Evolutionary conservation across 2,329 filamentous ascomycete genomes (phyloP).

Genomic region (Aspergillus quadrilineatus): DNA sequence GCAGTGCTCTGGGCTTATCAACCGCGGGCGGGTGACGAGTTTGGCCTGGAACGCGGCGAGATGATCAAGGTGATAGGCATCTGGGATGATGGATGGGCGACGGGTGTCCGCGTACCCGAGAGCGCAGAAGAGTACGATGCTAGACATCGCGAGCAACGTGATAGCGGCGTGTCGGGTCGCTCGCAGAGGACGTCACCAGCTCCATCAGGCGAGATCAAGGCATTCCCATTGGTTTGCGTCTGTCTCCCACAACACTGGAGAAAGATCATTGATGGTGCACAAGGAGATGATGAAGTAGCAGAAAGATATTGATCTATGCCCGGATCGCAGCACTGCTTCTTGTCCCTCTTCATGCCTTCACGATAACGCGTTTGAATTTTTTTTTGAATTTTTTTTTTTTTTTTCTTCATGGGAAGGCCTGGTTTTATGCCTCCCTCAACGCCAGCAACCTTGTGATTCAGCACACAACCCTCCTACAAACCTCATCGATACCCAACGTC

Average conservation of each 20-base stretch:
- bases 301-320: conserved; percentile 8
- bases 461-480: not conserved
- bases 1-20: conserved; percentile 96
- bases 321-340: conserved; percentile 19
- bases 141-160: conserved; percentile 72
- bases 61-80: conserved; percentile 98
- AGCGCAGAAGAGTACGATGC: conserved; percentile 86
- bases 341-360: conserved; percentile 38
- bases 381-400: conserved; percentile 17
- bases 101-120: conserved; percentile 78
- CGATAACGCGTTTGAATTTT: conserved; percentile 33
- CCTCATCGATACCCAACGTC: not conserved
- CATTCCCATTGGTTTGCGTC: conserved; percentile 94
- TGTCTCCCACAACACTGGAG: conserved; percentile 94
- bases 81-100: conserved; percentile 99
- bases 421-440: conserved; percentile 1
- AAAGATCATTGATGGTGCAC: conserved; percentile 90
- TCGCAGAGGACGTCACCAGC: conserved; percentile 65
- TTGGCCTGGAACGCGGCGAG: conserved; percentile 87
- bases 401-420: conserved; percentile 17
- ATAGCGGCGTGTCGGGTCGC: conserved; percentile 88
- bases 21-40: conserved; percentile 89
- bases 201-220: conserved; percentile 83
- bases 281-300: conserved; percentile 27
- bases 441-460: not conserved